Conservation (phyloP, 352 stramenopile species). For the Globisporangium recalcitrans region DNA sequence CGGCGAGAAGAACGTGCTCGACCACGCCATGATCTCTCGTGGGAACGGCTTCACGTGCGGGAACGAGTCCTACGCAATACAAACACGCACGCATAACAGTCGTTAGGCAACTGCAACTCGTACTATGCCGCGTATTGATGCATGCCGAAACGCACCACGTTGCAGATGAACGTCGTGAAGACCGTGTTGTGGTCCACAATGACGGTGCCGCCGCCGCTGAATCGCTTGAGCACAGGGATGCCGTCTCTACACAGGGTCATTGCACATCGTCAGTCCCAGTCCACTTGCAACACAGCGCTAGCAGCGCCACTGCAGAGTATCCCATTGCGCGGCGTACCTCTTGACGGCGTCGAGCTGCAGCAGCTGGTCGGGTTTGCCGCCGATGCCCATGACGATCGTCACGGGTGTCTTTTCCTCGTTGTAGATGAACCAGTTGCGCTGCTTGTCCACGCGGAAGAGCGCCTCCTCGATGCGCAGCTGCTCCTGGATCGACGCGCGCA, state of each 20-base stretch:
- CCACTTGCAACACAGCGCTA: not conserved
- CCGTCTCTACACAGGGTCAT: conserved; percentile 36
- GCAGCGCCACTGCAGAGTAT: too few relatives aligned
- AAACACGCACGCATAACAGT: conserved; percentile 13
- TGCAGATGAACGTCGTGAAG: conserved; percentile 92
- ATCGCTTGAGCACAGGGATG: conserved; percentile 91
- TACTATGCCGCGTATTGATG: not conserved
- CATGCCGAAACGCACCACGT: conserved; percentile 34
- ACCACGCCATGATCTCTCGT: conserved; percentile 92
- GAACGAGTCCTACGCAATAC: conserved; percentile 47
- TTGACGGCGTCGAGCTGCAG: conserved; percentile 84
- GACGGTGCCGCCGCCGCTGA: conserved; percentile 96
- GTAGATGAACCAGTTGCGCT: conserved; percentile 81
- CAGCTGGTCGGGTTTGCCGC: conserved; percentile 89
- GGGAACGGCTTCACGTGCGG: conserved; percentile 80
- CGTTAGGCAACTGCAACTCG: not conserved
- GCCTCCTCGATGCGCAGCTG: conserved; percentile 91
- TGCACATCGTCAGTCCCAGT: not conserved
- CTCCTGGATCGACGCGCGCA: conserved; percentile 67
- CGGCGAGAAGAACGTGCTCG: conserved; percentile 66
- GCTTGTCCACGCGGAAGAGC: conserved; percentile 85
- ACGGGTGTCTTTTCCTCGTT: conserved; percentile 60
- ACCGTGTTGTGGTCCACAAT: conserved; percentile 93
- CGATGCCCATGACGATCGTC: conserved; percentile 94
- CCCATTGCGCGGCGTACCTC: too few relatives aligned